Base-by-base conservation (phyloP, 2,329 filamentous ascomycete genomes). In the Fusarium haematococcum region DNA sequence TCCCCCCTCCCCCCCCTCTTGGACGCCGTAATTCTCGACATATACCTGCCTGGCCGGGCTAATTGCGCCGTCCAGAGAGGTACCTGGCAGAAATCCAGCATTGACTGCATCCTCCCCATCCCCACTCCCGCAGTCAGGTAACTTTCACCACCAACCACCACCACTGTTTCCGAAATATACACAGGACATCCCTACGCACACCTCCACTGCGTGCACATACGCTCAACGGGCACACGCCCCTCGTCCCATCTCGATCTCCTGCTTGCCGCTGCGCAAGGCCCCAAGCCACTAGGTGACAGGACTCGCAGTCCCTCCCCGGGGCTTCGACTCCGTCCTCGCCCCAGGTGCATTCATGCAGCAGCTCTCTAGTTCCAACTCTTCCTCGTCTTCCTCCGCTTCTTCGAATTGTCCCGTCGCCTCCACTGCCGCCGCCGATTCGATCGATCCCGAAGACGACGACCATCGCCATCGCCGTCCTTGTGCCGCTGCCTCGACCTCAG, bases 311-410 rank as follows among this genome's bases (percentile, higher is more conserved):
- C 75, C 72, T 73, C 73, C 48, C 48, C 65, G 74, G 74, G 75
- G 74, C 74, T 76, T 77, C 70, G 77, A 78, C 74, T 78, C 72
- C 75, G 75, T 75, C 66, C 60, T 71, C 63, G 68, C 70, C 70
- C 73, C 71, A 74, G 76, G 77, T 78, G 79, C 70, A 74, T 82
- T 81, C 73, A 82, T 82, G 80, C 80, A 78, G 72, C 75, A 79
- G 68, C 69, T 70, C 68, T 71, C 77, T 54, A 75, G 67, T 72
- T 62, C 67, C 73, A 72, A 73, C 63, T 66, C 77, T 74, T 59
- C 61, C 66, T 71, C 77, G 60, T 63, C 73, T 68, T 58, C 75
- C 57, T 56, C 69, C 25, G 43, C 72, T 20, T 68, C 73, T 18
- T 32, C 71, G 54, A 63, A 54, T n/a, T 56, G 63, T 48, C 41